Evolutionary conservation across 257 asterid genomes (phyloP).

Genomic region (Solanum chaucha): DNA sequence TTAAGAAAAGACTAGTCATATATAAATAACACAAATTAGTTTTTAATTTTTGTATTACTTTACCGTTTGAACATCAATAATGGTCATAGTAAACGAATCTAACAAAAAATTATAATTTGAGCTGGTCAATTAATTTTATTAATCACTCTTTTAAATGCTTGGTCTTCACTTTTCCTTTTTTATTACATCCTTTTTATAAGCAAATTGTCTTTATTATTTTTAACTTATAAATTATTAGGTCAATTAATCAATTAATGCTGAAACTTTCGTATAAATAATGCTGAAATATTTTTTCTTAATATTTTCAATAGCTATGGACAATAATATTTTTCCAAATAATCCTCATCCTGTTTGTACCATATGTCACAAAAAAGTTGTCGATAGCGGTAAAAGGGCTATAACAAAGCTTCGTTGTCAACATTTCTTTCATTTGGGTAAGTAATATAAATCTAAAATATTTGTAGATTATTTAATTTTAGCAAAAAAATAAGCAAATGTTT

Average conservation of each 20-base stretch:
- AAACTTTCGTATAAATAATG: neutral
- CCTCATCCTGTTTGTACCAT: neutral
- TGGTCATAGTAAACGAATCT: neutral
- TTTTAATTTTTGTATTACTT: neutral
- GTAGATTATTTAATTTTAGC: neutral
- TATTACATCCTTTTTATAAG: too few species aligned
- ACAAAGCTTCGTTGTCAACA: neutral
- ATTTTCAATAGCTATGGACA: neutral
- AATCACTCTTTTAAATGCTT: neutral
- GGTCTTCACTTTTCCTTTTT: too few species aligned
- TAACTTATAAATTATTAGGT: too few species aligned
- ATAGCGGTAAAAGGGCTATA: neutral
- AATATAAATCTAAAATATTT: neutral
- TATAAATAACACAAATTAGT: neutral
- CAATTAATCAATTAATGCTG: neutral
- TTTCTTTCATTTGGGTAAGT: neutral
- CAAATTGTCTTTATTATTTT: too few species aligned
- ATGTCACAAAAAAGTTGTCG: neutral
- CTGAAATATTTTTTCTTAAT: neutral
- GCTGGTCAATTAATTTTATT: neutral
- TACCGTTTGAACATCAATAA: neutral
- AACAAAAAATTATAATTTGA: too few species aligned
- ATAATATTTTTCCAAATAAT: neutral
- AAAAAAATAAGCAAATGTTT: neutral
- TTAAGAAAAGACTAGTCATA: neutral